Evolutionary conservation across 73 alveolate genomes (phyloP), one percentile per base, ranked within the genome.

Genomic region (Paramecium primaurelia): DNA sequence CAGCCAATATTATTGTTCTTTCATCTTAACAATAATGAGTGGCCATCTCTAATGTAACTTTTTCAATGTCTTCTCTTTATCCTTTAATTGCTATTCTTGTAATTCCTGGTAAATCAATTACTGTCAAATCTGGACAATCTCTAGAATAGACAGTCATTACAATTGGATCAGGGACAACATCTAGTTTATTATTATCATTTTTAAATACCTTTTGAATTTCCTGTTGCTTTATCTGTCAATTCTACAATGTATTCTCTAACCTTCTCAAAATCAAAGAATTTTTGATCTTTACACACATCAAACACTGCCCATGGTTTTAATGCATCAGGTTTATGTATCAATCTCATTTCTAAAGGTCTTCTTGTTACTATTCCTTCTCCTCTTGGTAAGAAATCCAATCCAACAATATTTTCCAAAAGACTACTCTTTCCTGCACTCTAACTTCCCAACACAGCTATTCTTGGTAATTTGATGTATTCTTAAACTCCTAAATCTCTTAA

Each of bases 101-200:
- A 40, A 98, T 93, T 75, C 99, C 99, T 54, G 99, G 99, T 86
- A 98, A 93, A 95, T 98, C 99, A 40, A 98, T 97, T 60, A 98
- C 95, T 26, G 99, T 98, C 80, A 98, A 93, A 93, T 98, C 99
- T 1, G 99, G 99, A 80, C 99, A 98, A 12, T 99, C 98, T 58
- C 96, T 95, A 30, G 99, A 98, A 91, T 96, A 97, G 51, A 98
- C 97, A 54, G 98, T 96, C 90, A 98, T 97, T 12, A 98, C 97
- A 60, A 98, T 98, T 64, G 99, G 99, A 26, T 96, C 97, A 11
- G 71, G 71, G 11, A 45, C 75, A 80, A 80, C 75, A 26, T 80
- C 91, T 80, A 54, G 36, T 40, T 11, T 25, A 25, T 25, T 11
- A 38, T 20, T 12, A 14, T 45, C 16, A 98, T 49, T 98, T 6